phyloP scores from a whole-genome alignment of 2,329 filamentous ascomycete species.

The Fusarium decemcellulare region DNA sequence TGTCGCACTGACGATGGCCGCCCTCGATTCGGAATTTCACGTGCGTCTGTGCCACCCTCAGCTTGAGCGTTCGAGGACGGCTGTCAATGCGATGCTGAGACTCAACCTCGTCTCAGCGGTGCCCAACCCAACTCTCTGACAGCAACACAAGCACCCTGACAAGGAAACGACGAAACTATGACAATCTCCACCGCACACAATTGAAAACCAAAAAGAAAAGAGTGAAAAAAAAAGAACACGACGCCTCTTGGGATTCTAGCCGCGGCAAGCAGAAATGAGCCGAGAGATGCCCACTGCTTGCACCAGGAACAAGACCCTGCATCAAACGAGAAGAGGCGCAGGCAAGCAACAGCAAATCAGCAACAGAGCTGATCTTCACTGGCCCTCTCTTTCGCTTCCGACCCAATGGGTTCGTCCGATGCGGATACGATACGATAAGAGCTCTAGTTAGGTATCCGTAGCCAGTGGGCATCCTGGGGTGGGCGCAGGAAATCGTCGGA shows the following conservation, averaged over 20 bases:
- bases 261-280: conserved; percentile 11
- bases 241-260: background rate
- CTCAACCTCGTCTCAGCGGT: no score
- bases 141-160: background rate
- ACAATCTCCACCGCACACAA: conserved; percentile 22
- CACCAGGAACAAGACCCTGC: conserved; percentile 17
- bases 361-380: conserved; percentile 1
- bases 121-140: no score
- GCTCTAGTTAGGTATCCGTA: background rate
- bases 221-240: background rate
- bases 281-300: background rate
- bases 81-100: background rate
- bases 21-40: background rate
- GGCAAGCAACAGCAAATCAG: background rate
- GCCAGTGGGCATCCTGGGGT: conserved; percentile 3
- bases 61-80: background rate
- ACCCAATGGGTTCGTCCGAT: conserved; percentile 31
- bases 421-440: conserved; percentile 28
- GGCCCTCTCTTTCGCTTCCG: conserved; percentile 29
- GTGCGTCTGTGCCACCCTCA: conserved; percentile 7
- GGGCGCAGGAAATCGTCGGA: conserved; percentile 6
- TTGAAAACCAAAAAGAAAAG: no score
- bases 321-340: background rate
- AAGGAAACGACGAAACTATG: conserved; percentile 13
- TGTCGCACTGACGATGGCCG: conserved; percentile 12